Evolutionary conservation across 2,329 filamentous ascomycete genomes (phyloP), one percentile per base, ranked within the genome.

Genomic region (Orbilia blumenaviensis): DNA sequence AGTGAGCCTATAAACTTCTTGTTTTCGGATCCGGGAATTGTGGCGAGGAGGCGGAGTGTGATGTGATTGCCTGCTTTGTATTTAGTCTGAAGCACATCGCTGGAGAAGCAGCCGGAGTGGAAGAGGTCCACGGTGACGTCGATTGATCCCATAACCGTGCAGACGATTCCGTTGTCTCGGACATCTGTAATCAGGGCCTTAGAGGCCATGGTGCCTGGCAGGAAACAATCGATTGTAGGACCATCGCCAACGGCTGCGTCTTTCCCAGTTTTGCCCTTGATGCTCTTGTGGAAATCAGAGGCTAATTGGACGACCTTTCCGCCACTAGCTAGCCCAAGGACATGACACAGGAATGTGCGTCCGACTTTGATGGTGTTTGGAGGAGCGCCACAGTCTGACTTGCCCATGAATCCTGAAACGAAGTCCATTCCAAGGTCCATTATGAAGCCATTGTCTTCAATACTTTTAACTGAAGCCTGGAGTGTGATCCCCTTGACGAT

Each of bases 371-470:
- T 56, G 1, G 72, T 69, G 25, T 69, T 76, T 25, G 72, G 72
- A 29, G 54, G 58, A 73, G 93, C 91, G 81, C 94, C 90, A 48
- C 97, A 85, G 60, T 88, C 87, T 14, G 89, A 86, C 77, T 77
- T 77, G 3, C 93, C 88, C 81, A 99, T 86, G 84, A 99, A 99
- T 1, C 92, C 95, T 78, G 89, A 90, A 62, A 94, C 82, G 38
- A 88, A 87, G 32, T 86, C 84, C 5, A 98, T 85, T 16, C 93
- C 93, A 38, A 98, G 84, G 79, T 97, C 93, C 93, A 99, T 97
- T 67, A 98, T 88, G 71, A 95, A 87, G 77, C 95, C 95, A 81
- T 97, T 94, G 80, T 99, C 96, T 83, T 99, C 94, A n/a, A 96
- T 91, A 83, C 94, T 99, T 60, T 88, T 84, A 25, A 99, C 90